phyloP scores from a whole-genome alignment of 2,329 filamentous ascomycete genomes.

The Chrysoporthe puriensis region DNA sequence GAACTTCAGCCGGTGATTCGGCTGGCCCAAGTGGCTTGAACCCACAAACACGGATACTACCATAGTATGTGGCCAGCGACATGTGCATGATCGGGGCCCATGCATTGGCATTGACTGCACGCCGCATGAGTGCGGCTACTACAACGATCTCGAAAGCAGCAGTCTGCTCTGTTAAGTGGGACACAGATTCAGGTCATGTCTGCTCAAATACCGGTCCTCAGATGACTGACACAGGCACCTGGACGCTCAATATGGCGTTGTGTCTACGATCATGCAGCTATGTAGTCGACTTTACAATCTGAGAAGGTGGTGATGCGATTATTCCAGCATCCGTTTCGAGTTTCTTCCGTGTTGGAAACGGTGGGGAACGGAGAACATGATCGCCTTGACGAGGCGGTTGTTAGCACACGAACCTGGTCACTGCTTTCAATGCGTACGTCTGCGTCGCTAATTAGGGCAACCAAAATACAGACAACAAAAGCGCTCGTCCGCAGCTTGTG shows the following conservation, averaged over 20 bases:
- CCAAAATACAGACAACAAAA: background rate
- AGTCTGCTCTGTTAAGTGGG: background rate
- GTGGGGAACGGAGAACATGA: background rate
- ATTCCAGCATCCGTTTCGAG: background rate
- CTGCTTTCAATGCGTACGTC: background rate
- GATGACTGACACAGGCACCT: background rate
- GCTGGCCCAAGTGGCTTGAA: background rate
- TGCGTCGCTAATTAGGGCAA: background rate
- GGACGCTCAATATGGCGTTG: background rate
- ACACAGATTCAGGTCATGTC: background rate
- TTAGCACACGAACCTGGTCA: background rate
- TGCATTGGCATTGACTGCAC: background rate
- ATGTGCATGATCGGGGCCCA: background rate
- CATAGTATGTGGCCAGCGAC: background rate
- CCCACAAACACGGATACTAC: background rate
- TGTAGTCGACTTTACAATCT: background rate
- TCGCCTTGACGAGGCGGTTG: background rate
- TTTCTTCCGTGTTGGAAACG: background rate
- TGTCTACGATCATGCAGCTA: background rate
- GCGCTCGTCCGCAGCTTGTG: background rate
- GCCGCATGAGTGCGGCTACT: background rate
- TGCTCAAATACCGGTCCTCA: background rate
- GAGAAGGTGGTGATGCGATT: background rate
- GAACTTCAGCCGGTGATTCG: background rate
- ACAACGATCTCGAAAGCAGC: background rate